These are phyloP conservation scores for Leucocoprinus birnbaumii DNA, from an alignment of 768 basidiomycete genomes.

Conservation along the genomic window DNA sequence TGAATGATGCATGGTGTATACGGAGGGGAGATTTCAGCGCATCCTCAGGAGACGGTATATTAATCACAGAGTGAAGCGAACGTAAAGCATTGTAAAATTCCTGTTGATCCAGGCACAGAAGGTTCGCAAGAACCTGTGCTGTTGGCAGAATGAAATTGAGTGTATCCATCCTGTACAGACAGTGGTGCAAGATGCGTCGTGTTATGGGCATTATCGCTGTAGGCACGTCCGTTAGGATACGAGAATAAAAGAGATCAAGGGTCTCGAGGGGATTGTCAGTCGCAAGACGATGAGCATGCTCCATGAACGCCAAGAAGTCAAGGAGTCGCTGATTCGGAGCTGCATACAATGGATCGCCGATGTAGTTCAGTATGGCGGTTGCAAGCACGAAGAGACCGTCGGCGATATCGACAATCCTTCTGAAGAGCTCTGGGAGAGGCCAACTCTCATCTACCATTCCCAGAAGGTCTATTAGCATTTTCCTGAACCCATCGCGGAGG, in stretches of 20 bases:
- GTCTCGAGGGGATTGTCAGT: not conserved
- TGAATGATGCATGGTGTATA: not conserved
- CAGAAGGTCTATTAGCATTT: not conserved
- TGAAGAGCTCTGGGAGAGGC: not conserved
- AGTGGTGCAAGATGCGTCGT: not conserved
- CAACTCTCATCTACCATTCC: not conserved
- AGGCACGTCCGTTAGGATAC: not conserved
- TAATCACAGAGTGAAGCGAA: not conserved
- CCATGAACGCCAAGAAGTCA: not conserved
- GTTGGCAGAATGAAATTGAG: too few species aligned
- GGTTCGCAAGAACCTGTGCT: not conserved
- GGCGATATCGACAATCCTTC: not conserved
- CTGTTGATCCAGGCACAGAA: not conserved
- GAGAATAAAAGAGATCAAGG: constrained; percentile 5
- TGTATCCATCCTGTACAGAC: too few species aligned
- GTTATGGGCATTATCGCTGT: not conserved
- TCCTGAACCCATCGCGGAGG: not conserved
- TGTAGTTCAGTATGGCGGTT: not conserved
- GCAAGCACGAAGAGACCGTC: not conserved
- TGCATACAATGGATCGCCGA: not conserved
- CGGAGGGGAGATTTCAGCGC: too few species aligned
- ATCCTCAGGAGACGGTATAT: not conserved
- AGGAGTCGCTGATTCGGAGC: not conserved
- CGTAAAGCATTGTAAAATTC: not conserved
- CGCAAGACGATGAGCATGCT: not conserved